Conservation (phyloP, 768 basidiomycete species). For the Suillus subalutaceus region DNA sequence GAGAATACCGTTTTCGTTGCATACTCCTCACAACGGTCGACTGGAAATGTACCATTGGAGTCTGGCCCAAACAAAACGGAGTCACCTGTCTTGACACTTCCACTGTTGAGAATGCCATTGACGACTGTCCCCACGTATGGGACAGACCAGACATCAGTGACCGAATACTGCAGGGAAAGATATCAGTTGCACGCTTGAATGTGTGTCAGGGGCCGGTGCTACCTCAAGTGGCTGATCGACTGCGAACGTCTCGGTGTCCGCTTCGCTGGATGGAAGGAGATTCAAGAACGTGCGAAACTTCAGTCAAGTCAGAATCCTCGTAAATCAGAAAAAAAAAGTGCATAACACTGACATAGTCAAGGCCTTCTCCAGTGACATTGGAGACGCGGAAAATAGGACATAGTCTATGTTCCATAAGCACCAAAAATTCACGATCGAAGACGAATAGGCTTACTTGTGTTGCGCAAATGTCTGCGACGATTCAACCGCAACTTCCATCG, state of each 20-base stretch:
- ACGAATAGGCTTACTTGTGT: constrained; percentile 55
- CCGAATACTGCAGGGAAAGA: constrained; percentile 60
- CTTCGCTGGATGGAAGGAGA: constrained; percentile 85
- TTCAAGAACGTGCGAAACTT: constrained; percentile 91
- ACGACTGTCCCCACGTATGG: constrained; percentile 86
- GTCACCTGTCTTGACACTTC: constrained; percentile 78
- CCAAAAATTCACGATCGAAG: not conserved
- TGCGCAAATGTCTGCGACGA: constrained; percentile 72
- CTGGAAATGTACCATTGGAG: constrained; percentile 85
- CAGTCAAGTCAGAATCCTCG: constrained; percentile 14
- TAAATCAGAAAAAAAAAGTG: not conserved
- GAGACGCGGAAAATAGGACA: constrained; percentile 93
- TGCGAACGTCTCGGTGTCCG: constrained; percentile 79
- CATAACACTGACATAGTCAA: constrained; percentile 60
- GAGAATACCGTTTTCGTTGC: constrained; percentile 81
- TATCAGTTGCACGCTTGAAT: not conserved
- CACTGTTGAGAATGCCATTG: constrained; percentile 81
- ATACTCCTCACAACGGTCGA: constrained; percentile 85
- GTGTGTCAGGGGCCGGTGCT: constrained; percentile 7
- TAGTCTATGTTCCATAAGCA: constrained; percentile 48
- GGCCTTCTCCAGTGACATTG: constrained; percentile 93
- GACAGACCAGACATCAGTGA: constrained; percentile 88
- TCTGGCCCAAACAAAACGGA: constrained; percentile 88
- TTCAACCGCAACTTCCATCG: constrained; percentile 79
- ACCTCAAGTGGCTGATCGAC: constrained; percentile 82